These are phyloP conservation scores for Annulohypoxylon moriforme DNA, from an alignment of 495 filamentous ascomycete species.

Conservation along the genomic window DNA sequence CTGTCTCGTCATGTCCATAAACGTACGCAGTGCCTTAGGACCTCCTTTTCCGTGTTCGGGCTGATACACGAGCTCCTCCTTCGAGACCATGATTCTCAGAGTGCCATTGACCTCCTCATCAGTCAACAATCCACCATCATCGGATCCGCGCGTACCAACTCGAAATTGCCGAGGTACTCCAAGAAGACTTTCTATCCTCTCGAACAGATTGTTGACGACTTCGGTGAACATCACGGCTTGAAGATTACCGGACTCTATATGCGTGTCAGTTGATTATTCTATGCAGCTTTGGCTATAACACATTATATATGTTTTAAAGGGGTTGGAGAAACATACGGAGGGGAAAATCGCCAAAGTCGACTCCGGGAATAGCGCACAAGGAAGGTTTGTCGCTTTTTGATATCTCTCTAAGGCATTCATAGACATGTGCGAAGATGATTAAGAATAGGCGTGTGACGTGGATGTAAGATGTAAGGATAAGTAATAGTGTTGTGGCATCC, in stretches of 20 bases:
- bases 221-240: constrained; percentile 41
- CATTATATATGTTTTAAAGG: not conserved
- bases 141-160: constrained; percentile 2
- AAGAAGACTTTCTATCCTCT: constrained; percentile 36
- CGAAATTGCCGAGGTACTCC: constrained; percentile 37
- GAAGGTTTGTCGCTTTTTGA: constrained; percentile 33
- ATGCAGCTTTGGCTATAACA: not conserved
- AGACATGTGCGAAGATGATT: constrained; percentile 32
- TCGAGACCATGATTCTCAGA: constrained; percentile 14
- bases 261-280: not conserved
- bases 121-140: constrained; percentile 19
- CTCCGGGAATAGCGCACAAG: constrained; percentile 26
- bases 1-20: constrained; percentile 26
- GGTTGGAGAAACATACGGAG: constrained; percentile 25
- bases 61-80: constrained; percentile 33
- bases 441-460: constrained; percentile 34
- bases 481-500: constrained; percentile 34
- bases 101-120: constrained; percentile 21
- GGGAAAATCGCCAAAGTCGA: constrained; percentile 34
- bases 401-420: constrained; percentile 21
- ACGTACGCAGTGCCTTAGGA: constrained; percentile 29
- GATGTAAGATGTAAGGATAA: constrained; percentile 39
- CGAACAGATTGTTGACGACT: constrained; percentile 35
- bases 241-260: constrained; percentile 41
- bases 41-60: constrained; percentile 39